A percentile compares a stretch with the other conserved stretches of the same genome.
phyloP scores from a whole-genome alignment of 2,329 filamentous ascomycete species.

The Botrytis aclada region DNA sequence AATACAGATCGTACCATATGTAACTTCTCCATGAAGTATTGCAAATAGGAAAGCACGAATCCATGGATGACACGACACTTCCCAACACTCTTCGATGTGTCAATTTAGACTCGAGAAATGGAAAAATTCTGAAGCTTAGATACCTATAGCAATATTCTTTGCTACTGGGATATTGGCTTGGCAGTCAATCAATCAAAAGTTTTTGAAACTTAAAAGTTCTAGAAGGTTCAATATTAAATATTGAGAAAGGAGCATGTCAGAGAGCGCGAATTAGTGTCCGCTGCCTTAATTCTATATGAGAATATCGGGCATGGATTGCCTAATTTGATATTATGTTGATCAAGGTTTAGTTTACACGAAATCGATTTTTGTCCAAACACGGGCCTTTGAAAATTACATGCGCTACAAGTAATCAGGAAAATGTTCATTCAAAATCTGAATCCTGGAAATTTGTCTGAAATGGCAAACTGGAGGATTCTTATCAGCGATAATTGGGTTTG shows the following conservation, averaged over 20 bases:
- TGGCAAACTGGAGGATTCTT: not conserved
- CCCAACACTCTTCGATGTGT: not conserved
- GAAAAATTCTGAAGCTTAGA: not conserved
- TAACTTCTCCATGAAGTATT: not conserved
- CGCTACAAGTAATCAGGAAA: not conserved
- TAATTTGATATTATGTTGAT: not conserved
- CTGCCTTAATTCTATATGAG: not conserved
- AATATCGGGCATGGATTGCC: not conserved
- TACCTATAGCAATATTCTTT: not conserved
- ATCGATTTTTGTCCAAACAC: not conserved
- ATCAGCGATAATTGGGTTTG: not conserved
- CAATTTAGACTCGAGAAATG: not conserved
- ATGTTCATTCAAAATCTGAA: accelerated
- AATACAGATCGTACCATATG: not conserved
- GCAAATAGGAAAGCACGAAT: not conserved
- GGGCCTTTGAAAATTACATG: not conserved
- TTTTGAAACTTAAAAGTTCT: not conserved
- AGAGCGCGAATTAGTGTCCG: not conserved
- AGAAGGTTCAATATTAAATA: not conserved
- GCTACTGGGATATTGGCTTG: too few relatives aligned
- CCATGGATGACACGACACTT: not conserved
- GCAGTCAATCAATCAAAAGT: not conserved
- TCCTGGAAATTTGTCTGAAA: accelerated
- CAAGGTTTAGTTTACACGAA: not conserved
- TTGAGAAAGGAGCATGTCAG: accelerated